Evolutionary conservation across 345 rosid species (phyloP).

Genomic region (Kernera saxatilis): DNA sequence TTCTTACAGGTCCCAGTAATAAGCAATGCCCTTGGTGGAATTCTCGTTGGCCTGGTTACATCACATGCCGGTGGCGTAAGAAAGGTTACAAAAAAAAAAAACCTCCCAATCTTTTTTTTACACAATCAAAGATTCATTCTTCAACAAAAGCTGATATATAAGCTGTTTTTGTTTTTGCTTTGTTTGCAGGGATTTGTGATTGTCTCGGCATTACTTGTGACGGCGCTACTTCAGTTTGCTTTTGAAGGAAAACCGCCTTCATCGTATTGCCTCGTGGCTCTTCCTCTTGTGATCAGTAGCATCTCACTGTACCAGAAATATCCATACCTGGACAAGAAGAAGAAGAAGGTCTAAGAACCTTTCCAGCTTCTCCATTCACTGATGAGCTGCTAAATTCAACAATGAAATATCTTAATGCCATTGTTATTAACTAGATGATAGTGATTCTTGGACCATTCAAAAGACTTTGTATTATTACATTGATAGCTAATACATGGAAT

Average conservation of each 20-base stretch:
- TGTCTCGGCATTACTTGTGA: conserved; percentile 89
- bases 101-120: neutral
- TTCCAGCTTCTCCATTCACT: neutral
- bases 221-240: conserved; percentile 80
- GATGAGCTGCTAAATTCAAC: conserved; percentile 9
- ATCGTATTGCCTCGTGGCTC: conserved; percentile 58
- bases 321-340: conserved; percentile 63
- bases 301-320: conserved; percentile 85
- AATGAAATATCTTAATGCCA: neutral
- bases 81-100: conserved; percentile 52
- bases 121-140: neutral
- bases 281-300: conserved; percentile 80
- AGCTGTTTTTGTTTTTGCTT: neutral
- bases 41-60: conserved; percentile 93
- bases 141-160: neutral
- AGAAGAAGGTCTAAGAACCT: conserved; percentile 49
- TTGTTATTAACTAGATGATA: conserved; percentile 13
- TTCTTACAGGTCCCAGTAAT: conserved; percentile 67
- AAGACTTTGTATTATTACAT: conserved; percentile 7
- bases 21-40: conserved; percentile 85
- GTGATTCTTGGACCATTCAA: conserved; percentile 15
- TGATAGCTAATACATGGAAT: conserved; percentile 19
- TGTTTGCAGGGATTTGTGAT: conserved; percentile 81
- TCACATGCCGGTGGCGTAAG: conserved; percentile 95
- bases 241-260: conserved; percentile 95